Conservation (phyloP, 768 basidiomycete species). For the Mycena pura region DNA sequence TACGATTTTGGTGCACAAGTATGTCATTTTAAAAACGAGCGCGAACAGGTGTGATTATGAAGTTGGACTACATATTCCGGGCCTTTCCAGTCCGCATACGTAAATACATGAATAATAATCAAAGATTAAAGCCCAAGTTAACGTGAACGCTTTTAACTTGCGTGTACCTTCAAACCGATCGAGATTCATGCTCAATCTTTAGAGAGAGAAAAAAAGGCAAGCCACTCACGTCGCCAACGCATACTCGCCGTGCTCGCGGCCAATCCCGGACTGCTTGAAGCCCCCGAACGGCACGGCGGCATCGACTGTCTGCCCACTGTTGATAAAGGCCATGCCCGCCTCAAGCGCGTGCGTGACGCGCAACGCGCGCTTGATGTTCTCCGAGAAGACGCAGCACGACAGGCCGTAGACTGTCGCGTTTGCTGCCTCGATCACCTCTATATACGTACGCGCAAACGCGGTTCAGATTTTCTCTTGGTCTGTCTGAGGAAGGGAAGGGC, state of each 20-base stretch:
- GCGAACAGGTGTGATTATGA: no score
- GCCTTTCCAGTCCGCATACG: no score
- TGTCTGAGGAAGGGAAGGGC: no score
- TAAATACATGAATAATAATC: no score
- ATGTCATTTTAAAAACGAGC: no score
- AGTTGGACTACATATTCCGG: no score
- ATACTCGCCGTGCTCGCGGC: conserved; percentile 82
- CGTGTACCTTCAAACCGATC: conserved; percentile 53
- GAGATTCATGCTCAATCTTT: neutral
- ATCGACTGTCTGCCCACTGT: conserved; percentile 58
- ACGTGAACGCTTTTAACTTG: conserved; percentile 75
- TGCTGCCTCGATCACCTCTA: conserved; percentile 72
- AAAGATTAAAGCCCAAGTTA: conserved; percentile 48
- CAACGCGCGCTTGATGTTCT: conserved; percentile 78
- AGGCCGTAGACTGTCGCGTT: conserved; percentile 92
- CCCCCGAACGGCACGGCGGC: conserved; percentile 81
- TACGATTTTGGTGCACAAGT: no score
- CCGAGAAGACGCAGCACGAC: conserved; percentile 86
- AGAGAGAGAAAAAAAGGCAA: no score
- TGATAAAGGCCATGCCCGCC: conserved; percentile 64
- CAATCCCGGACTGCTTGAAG: conserved; percentile 84
- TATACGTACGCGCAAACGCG: conserved; percentile 38
- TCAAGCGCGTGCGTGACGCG: conserved; percentile 74
- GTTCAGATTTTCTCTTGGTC: neutral
- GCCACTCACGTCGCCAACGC: conserved; percentile 62